phyloP scores from a whole-genome alignment of 441 rosid genomes.

The Iberis amara region DNA sequence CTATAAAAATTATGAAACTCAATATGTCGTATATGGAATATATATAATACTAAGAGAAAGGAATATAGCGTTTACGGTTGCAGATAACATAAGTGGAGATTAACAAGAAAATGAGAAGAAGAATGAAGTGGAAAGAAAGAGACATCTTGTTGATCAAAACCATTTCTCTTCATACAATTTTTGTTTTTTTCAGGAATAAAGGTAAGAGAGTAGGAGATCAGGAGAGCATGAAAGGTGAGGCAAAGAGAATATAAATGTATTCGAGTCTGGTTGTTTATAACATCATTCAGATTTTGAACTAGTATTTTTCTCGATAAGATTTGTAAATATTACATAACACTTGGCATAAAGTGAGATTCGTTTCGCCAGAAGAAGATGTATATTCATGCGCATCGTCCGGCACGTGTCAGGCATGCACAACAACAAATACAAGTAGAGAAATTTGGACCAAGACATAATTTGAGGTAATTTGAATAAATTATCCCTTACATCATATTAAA shows the following conservation, averaged over 20 bases:
- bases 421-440: not conserved
- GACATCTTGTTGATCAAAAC: conserved; percentile 19
- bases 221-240: not conserved
- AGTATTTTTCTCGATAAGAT: conserved; percentile 15
- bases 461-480: too few relatives aligned
- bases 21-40: too few relatives aligned
- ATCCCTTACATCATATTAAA: too few relatives aligned
- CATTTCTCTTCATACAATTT: conserved; percentile 8
- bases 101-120: conserved; percentile 22
- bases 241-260: conserved; percentile 13
- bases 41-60: too few relatives aligned
- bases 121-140: conserved; percentile 16
- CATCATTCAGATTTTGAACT: not conserved
- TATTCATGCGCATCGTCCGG: not conserved
- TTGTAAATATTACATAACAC: conserved; percentile 23
- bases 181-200: not conserved
- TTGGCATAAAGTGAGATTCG: conserved; percentile 20
- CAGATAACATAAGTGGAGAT: conserved; percentile 19
- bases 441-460: too few relatives aligned
- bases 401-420: conserved; percentile 26
- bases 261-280: conserved; percentile 14
- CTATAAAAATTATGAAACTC: too few relatives aligned
- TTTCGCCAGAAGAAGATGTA: conserved; percentile 19
- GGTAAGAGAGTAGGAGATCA: not conserved
- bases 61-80: conserved; percentile 12